Evolutionary conservation across 1,139 yeast species (phyloP).

Genomic region (Yamadazyma aaseri): DNA sequence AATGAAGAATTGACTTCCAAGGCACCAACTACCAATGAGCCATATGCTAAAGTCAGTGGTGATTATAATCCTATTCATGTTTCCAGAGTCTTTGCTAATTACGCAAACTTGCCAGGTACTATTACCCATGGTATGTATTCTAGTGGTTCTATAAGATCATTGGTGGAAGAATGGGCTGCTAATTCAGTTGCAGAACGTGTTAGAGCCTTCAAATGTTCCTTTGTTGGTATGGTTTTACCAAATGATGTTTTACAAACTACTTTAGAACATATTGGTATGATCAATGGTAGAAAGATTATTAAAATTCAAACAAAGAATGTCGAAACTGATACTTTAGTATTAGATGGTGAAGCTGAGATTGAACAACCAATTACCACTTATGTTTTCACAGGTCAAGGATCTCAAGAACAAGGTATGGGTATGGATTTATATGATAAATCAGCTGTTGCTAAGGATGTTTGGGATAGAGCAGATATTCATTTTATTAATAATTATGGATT

Average conservation of each 20-base stretch:
- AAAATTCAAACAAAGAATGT: slow-evolving; percentile 86
- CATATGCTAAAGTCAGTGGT: slow-evolving; percentile 96
- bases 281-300: slow-evolving; percentile 94
- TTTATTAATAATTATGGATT: slow-evolving; percentile 93
- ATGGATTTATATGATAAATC: slow-evolving; percentile 94
- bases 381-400: slow-evolving; percentile 99
- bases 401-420: slow-evolving; percentile 99
- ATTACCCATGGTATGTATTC: slow-evolving; percentile 99
- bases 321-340: slow-evolving; percentile 73
- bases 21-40: slow-evolving; percentile 87
- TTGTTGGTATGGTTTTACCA: slow-evolving; percentile 97
- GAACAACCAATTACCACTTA: slow-evolving; percentile 97
- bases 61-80: slow-evolving; percentile 98
- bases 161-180: slow-evolving; percentile 99
- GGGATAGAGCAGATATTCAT: slow-evolving; percentile 97
- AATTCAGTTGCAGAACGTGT: slow-evolving; percentile 95
- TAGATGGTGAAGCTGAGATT: slow-evolving; percentile 95
- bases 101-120: slow-evolving; percentile 94
- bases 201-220: slow-evolving; percentile 86
- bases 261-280: slow-evolving; percentile 97
- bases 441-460: slow-evolving; percentile 88
- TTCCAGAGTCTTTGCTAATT: slow-evolving; percentile 88
- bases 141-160: slow-evolving; percentile 86
- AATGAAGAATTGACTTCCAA: slow-evolving; percentile 71
- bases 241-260: slow-evolving; percentile 86